Base-by-base conservation (phyloP, 192 early-diverging fungal genomes). In the Podila epicladia region DNA sequence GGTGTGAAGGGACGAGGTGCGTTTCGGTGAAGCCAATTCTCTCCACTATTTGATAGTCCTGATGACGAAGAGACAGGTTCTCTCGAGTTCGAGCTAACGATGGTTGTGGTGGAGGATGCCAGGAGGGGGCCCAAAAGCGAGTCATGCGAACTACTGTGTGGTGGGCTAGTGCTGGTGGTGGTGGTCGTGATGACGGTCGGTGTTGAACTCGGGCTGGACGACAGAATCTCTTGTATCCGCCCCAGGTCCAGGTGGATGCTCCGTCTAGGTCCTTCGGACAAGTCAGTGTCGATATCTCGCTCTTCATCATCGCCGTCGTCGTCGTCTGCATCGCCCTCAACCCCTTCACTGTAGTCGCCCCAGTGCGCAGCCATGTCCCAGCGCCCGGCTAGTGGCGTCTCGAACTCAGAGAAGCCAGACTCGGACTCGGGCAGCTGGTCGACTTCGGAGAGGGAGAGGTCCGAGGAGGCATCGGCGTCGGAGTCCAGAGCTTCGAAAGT, bases 261-360 rank as follows among this genome's bases (percentile, higher is more conserved):
- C 19, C 64, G 55, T 26, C 53, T 24, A 41, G 65, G 19, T 9
- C 75, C 69, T 9, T 78, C 75, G 24, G 69, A 78, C 19, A 71
- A 9, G 38, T 79, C 75, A 4, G 75, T 79, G 32, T 72, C 75
- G 15, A 67, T 62, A 13, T 57, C 69, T 2, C 59, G 64, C 26
- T 79, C 75, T 37, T 79, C 69, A 24, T 72, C 41, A 15, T 45
- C 41, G 41, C 41, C 75, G 51, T 79, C 75, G n/a, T 79, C 69
- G 35, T 71, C 70, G 51, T 79, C 75, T 2, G 58, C 70, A 58
- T 79, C 75, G 12, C 68, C 75, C 49, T 71, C 75, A 4, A 76
- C 74, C 3, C 75, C 75, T 58, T 77, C 75, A 17, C 69, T 67
- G 37, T 77, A 71, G 17, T 77, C 75, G 20, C 55, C 75, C 75